A percentile compares a stretch with the other conserved stretches of the same genome.
phyloP scores from a whole-genome alignment of 495 filamentous ascomycete genomes.

The Talaromyces adpressus region DNA sequence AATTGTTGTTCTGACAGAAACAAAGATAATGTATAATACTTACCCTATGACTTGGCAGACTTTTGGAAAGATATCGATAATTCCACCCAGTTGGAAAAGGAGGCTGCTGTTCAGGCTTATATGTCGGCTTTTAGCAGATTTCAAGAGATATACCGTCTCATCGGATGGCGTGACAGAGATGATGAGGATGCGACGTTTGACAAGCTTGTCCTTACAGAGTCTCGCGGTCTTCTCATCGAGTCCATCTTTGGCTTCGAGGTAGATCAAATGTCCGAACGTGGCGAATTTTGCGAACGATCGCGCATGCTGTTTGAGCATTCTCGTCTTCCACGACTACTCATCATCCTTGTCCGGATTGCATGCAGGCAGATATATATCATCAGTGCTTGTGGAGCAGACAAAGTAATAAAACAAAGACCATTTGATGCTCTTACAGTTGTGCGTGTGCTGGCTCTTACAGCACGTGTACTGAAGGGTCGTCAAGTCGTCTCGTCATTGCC shows the following conservation, averaged over 20 bases:
- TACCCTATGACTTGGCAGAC: not conserved
- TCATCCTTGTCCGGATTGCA: conserved; percentile 8
- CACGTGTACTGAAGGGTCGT: not conserved
- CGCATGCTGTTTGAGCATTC: conserved; percentile 7
- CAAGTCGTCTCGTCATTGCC: not conserved
- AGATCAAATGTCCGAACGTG: conserved; percentile 3
- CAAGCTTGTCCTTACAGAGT: not conserved
- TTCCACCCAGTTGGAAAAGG: conserved; percentile 4
- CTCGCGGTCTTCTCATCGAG: conserved; percentile 6
- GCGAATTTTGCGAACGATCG: conserved; percentile 1
- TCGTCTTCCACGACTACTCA: conserved; percentile 9
- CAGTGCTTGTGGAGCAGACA: conserved; percentile 5
- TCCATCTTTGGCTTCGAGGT: conserved; percentile 6
- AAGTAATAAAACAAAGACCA: conserved; percentile 5
- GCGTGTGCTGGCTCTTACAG: conserved; percentile 4
- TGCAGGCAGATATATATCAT: conserved; percentile 9
- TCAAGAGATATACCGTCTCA: conserved; percentile 8
- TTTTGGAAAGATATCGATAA: conserved; percentile 9
- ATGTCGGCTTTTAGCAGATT: conserved; percentile 4
- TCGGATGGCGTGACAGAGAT: conserved; percentile 4
- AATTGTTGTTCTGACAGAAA: not conserved
- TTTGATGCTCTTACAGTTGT: conserved; percentile 5
- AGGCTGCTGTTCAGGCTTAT: conserved; percentile 1
- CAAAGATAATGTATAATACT: conserved; percentile 2
- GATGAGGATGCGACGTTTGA: conserved; percentile 5